A percentile compares a stretch with the other conserved stretches of the same genome.
These are phyloP conservation scores for Mrakiaceae sp. DNA, from an alignment of 1,284 basidiomycete species.

Conservation along the genomic window DNA sequence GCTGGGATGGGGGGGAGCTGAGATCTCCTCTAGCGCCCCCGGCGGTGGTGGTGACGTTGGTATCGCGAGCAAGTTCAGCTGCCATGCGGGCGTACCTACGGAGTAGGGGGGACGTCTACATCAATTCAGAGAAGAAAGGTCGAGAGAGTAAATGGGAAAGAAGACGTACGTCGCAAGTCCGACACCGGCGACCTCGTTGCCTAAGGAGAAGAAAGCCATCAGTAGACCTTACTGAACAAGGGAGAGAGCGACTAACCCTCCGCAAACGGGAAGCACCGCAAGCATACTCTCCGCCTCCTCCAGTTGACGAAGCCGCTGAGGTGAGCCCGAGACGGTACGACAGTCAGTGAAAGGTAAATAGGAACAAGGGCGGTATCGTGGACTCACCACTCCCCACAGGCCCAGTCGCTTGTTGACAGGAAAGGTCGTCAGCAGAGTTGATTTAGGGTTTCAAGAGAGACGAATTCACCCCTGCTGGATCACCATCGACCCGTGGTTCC, in stretches of 20 bases:
- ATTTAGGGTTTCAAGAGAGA: too few species aligned
- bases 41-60: background rate
- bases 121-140: background rate
- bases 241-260: background rate
- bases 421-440: too few species aligned
- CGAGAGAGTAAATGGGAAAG: background rate
- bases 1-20: background rate
- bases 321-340: background rate
- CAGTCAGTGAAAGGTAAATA: background rate
- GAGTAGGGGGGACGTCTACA: background rate
- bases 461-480: conserved; percentile 23
- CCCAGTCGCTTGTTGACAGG: conserved; percentile 23
- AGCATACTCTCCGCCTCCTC: conserved; percentile 28
- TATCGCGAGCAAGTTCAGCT: background rate
- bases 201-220: background rate
- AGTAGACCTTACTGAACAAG: background rate
- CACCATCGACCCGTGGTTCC: conserved; percentile 30
- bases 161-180: background rate
- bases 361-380: conserved; percentile 18
- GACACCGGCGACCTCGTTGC: conserved; percentile 1
- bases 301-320: conserved; percentile 20
- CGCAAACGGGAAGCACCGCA: conserved; percentile 26
- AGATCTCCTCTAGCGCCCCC: too few species aligned
- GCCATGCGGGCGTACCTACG: background rate
- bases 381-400: conserved; percentile 27